Base-by-base conservation (phyloP, 352 stramenopile genomes). In the Globisporangium okanoganense region DNA sequence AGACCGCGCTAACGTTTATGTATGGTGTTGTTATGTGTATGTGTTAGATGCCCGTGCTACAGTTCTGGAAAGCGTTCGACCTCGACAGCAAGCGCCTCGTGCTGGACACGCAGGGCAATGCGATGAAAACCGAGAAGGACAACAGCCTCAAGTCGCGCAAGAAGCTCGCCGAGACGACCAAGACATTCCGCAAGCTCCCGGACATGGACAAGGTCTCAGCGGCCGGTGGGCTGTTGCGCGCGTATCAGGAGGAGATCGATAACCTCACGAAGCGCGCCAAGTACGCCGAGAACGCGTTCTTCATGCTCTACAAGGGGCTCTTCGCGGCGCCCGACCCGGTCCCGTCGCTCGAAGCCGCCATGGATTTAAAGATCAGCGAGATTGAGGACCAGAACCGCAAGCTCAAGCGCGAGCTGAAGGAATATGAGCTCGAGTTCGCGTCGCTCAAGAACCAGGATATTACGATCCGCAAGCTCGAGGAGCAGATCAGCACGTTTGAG, bases 391-490 rank as follows among this genome's bases (percentile, higher is more conserved):
- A 98, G 67, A 97, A 98, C 63, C 88, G 90, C 60, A 86, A 92
- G 56, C 71, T 98, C 10, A 82, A 91, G 43, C 70, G 75, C 25
- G 93, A 98, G 59, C 74, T 98, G 5, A 83, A 87, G 14, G 90
- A 98, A 38, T 98, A 97, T 62, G 90, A 98, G 73, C 74, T 92
- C 16, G 96, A 99, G 66, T 98, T 98, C 69, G 83, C 87, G 3
- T 85, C 74, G 49, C 74, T 99, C 0, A 98, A 98, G 76, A 98
- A 99, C 74, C 94, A 99, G 69, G 94, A 98, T 55, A 98, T 99
- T 63, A 98, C 94, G 40, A 98, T 99, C 72, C 87, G 92, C 3
- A 97, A 96, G 49, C 77, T 99, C n/a, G 91, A 98, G 58, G 85
- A 87, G 45, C 84, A 97, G 52, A 79, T 99, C 52, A 72, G 69